Evolutionary conservation across 2,329 filamentous ascomycete species (phyloP).

Genomic region (Ceratocystis smalleyi): DNA sequence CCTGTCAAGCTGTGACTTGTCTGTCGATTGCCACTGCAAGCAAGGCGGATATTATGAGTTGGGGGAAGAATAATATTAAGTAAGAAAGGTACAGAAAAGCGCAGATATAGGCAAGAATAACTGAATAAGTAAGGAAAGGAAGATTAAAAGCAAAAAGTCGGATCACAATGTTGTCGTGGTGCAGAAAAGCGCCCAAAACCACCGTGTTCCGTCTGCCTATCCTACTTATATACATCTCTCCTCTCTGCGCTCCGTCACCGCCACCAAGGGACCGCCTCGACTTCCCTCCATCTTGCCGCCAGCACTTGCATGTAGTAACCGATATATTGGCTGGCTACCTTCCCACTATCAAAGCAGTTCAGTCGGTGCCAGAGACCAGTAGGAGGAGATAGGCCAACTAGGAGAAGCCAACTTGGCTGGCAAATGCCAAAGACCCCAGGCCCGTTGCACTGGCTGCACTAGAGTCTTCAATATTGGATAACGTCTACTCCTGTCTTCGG

Average conservation of each 20-base stretch:
- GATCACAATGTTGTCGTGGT: not conserved
- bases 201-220: not conserved
- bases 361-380: not conserved
- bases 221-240: not conserved
- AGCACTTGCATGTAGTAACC: not conserved
- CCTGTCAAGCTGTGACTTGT: not conserved
- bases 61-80: not conserved
- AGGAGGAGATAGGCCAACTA: not conserved
- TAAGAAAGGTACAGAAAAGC: not conserved
- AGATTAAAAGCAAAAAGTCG: not conserved
- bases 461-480: not conserved
- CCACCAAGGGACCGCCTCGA: not conserved
- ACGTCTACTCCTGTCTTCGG: not conserved
- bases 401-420: not conserved
- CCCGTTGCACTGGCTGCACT: not conserved
- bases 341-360: not conserved
- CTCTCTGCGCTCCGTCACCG: not conserved
- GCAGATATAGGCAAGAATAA: not conserved
- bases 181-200: not conserved
- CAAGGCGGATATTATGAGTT: not conserved
- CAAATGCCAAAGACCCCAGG: not conserved
- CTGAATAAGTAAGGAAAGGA: not conserved
- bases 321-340: conserved; percentile 1
- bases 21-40: not conserved
- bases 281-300: too few species aligned